A percentile compares a stretch with the other conserved stretches of the same genome.
phyloP scores from a whole-genome alignment of 2,329 filamentous ascomycete species.

The Chrysoporthe austroafricana region DNA sequence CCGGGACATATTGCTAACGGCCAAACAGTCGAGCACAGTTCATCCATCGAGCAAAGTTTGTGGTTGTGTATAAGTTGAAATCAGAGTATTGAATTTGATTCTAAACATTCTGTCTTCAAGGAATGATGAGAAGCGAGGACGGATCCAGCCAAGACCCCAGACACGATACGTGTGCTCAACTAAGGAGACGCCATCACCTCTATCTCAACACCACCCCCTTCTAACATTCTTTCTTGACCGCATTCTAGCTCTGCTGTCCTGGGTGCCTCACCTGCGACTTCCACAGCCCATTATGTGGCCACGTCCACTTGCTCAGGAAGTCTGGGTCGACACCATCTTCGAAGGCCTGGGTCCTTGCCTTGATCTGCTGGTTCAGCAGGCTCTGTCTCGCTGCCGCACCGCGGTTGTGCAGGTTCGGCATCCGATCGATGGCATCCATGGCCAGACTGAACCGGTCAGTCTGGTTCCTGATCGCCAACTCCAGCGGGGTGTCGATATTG shows the following conservation, averaged over 20 bases:
- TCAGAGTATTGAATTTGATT: not conserved
- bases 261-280: conserved; percentile 34
- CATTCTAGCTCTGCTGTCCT: not conserved
- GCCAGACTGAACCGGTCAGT: conserved; percentile 78
- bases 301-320: conserved; percentile 67
- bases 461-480: conserved; percentile 76
- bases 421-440: conserved; percentile 74
- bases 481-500: conserved; percentile 80
- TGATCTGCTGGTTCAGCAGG: conserved; percentile 67
- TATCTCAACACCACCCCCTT: not conserved
- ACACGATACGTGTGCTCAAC: conserved; percentile 2
- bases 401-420: conserved; percentile 65
- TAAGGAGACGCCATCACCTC: not conserved
- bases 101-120: not conserved
- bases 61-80: not conserved
- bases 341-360: conserved; percentile 66
- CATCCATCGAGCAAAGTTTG: not conserved
- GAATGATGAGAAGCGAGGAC: not conserved
- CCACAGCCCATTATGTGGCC: conserved; percentile 55
- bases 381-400: conserved; percentile 65
- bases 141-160: conserved; percentile 1
- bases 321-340: conserved; percentile 73
- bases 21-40: not conserved
- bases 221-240: not conserved
- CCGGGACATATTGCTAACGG: conserved; percentile 31